Evolutionary conservation across 148 eudicot species (phyloP), one percentile per base, ranked within the genome.

Genomic region (Chenopodium quinoa): DNA sequence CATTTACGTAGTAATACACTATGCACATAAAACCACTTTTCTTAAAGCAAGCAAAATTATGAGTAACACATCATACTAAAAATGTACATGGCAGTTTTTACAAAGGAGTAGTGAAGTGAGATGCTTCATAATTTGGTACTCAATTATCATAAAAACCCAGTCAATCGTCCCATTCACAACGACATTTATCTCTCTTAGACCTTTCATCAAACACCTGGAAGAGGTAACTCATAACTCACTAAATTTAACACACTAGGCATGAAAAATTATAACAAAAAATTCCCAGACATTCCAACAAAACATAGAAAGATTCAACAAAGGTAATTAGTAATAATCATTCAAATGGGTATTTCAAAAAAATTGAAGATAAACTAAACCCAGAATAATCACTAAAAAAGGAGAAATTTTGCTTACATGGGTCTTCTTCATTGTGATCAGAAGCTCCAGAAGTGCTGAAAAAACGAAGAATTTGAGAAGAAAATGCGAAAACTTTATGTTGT

Each of bases 341-440:
- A 81, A 52, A 66, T 50, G 79, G 58, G 75, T 34, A 73, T 44
- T 52, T 40, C 25, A 83, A 56, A 65, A 50, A 75, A 6, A n/a
- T 4, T 32, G 22, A 34, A 74, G 31, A 71, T 19, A 70, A 20
- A n/a, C 32, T 12, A 71, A 78, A 60, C 25, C 32, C 64, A 64
- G 19, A 75, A 46, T 9, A 76, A 31, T 3, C 8, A 4, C 5
- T 48, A 37, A n/a, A 56, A 20, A 14, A 29, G 29, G 13, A 73
- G 48, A 73, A 44, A 50, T 2, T 44, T 4, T 25, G 52, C 87
- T 73, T 75, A 85, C 82, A 75, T 46, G 62, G 70, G 12, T 68
- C 69, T 29, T 80, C 80, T 23, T 17, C 12, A 1, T 14, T 65
- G 52, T 73, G 71, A 16, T 74, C n/a, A 52, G 84, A 78, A 77